phyloP scores from a whole-genome alignment of 805 yeast species.

The Debaryomyces tyrocola region DNA sequence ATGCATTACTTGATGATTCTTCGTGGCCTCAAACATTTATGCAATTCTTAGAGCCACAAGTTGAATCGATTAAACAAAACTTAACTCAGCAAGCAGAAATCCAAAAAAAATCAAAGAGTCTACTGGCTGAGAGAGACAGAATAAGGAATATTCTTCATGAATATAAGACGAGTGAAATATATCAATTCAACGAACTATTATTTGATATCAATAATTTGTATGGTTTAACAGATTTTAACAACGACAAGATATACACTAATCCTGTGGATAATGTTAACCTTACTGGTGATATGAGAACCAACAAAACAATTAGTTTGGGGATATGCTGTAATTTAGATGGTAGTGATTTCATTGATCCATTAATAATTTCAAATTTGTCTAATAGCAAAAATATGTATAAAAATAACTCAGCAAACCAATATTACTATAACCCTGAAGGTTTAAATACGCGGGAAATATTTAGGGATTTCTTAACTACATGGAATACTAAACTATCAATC shows the following conservation, averaged over 20 bases:
- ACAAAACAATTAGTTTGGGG: slow-evolving; percentile 16
- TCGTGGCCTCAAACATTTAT: slow-evolving; percentile 6
- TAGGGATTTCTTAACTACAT: slow-evolving; percentile 12
- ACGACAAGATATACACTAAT: not conserved
- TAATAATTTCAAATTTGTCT: slow-evolving; percentile 17
- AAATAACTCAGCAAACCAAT: slow-evolving; percentile 1
- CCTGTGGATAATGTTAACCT: slow-evolving; percentile 3
- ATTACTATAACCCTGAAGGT: slow-evolving; percentile 18
- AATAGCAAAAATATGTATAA: slow-evolving; percentile 1
- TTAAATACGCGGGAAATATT: slow-evolving; percentile 16
- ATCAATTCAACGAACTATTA: slow-evolving; percentile 21
- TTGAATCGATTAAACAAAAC: slow-evolving; percentile 7
- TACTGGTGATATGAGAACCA: slow-evolving; percentile 6
- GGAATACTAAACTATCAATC: slow-evolving; percentile 13
- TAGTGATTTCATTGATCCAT: slow-evolving; percentile 20
- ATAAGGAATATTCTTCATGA: slow-evolving; percentile 6
- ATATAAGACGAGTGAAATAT: slow-evolving; percentile 15
- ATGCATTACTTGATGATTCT: not conserved
- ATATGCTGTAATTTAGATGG: slow-evolving; percentile 21
- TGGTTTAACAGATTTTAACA: slow-evolving; percentile 6
- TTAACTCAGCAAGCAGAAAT: slow-evolving; percentile 10
- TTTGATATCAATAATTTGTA: slow-evolving; percentile 12
- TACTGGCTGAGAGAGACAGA: slow-evolving; percentile 12
- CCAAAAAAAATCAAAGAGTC: slow-evolving; percentile 6
- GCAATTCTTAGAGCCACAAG: slow-evolving; percentile 8